Percentiles rank a stretch among this genome's conserved stretches.
Evolutionary conservation across 2,329 filamentous ascomycete species (phyloP).

Genomic region (Alternaria ventricosa): DNA sequence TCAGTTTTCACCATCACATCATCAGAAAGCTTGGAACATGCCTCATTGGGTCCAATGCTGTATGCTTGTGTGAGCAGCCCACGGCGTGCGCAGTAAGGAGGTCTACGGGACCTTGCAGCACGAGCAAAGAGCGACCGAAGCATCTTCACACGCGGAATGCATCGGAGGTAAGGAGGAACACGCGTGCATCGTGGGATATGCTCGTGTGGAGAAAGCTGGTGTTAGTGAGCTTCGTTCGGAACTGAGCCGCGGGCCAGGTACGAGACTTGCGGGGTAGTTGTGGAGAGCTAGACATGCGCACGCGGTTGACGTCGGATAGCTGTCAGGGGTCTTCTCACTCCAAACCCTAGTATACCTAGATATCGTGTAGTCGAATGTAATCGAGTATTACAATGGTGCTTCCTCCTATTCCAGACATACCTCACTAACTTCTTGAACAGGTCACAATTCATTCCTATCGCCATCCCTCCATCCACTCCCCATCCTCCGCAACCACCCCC

Average conservation of each 20-base stretch:
- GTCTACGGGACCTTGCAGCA: slow-evolving; percentile 11
- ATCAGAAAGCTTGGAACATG: slow-evolving; percentile 17
- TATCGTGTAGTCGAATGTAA: too few species aligned
- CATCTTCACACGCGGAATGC: slow-evolving; percentile 31
- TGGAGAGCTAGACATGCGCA: neutral
- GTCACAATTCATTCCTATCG: too few species aligned
- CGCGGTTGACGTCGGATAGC: neutral
- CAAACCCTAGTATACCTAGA: too few species aligned
- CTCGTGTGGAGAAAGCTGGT: neutral
- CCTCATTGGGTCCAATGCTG: slow-evolving; percentile 43
- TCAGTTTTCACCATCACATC: slow-evolving; percentile 12
- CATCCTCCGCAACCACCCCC: too few species aligned
- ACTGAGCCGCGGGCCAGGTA: slow-evolving; percentile 14
- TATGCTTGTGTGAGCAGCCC: slow-evolving; percentile 43
- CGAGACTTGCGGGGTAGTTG: slow-evolving; percentile 14
- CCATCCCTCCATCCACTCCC: too few species aligned
- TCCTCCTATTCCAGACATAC: too few species aligned
- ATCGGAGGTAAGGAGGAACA: slow-evolving; percentile 9
- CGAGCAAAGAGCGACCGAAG: slow-evolving; percentile 34
- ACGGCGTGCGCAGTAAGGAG: slow-evolving; percentile 19
- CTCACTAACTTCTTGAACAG: too few species aligned
- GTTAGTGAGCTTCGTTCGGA: slow-evolving; percentile 8
- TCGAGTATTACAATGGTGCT: too few species aligned
- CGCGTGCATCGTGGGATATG: neutral
- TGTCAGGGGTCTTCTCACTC: neutral